Evolutionary conservation across 1,139 yeast genomes (phyloP), one percentile per base, ranked within the genome.

Genomic region (Nakaseomyces uthaithaninus): DNA sequence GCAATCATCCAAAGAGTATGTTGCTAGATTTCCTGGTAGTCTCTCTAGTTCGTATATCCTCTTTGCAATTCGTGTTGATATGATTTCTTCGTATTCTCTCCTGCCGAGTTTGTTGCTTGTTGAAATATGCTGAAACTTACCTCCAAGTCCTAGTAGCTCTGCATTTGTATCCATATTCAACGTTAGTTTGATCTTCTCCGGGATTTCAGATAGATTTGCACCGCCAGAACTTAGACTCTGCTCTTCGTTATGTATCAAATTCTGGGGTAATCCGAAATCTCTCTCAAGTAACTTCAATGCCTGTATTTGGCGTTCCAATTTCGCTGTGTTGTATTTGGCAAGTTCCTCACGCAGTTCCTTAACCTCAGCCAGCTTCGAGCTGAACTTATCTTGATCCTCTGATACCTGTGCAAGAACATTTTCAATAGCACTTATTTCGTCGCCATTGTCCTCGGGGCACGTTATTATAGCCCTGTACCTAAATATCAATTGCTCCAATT

Each of bases 261-360:
- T 45, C 44, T 67, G 66, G 8, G 96, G 94, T 37, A 93, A 61
- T 54, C 84, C 93, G 49, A 85, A 55, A 57, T 87, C 94, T 49
- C 75, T 80, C 1, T 94, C 74, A 40, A 91, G 65, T 25, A 87
- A 60, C 57, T 87, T 87, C 49, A 85, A 74, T 0, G 93, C 85
- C 22, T 77, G 67, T 20, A 91, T 63, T 60, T 89, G 97, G 40
- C 75, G 71, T 42, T 73, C 69, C 44, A 89, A 66, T 39, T 80
- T 60, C 3, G 64, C 67, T 16, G 67, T 50, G 58, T 86, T 85
- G 36, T 63, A 58, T n/a, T 36, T 20, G 3, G 43, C 37, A 18
- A 50, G 48, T 36, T 50, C 43, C 18, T 41, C 42, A 33, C 47
- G 63, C 4, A 42, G 42, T 3, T 40, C 30, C 44, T 63, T 57